Conservation (phyloP, 176 grass and related monocot genomes). For the Tuctoria greenei region DNA sequence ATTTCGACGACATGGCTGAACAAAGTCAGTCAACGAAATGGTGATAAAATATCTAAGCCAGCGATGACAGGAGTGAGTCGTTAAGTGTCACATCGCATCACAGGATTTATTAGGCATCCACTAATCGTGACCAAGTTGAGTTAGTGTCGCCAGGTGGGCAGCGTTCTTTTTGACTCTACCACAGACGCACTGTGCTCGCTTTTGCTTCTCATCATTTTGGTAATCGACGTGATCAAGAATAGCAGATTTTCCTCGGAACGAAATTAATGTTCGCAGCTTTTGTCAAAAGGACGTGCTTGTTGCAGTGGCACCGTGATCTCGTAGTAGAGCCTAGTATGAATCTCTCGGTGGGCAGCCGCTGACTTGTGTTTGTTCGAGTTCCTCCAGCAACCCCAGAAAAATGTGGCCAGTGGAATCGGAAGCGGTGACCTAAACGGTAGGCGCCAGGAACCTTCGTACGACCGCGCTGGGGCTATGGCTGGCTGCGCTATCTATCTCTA, state of each 20-base stretch:
- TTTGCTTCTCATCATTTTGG: not conserved
- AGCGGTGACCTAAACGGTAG: not conserved
- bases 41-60: constrained; percentile 5
- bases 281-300: not conserved
- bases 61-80: constrained; percentile 5
- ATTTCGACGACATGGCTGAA: not conserved
- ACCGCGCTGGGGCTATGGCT: not conserved
- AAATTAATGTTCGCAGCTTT: not conserved
- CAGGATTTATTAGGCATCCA: not conserved
- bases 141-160: not conserved
- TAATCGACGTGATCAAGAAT: not conserved
- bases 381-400: constrained; percentile 2
- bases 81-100: not conserved
- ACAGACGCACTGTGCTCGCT: not conserved
- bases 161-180: not conserved
- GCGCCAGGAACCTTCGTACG: not conserved
- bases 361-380: not conserved
- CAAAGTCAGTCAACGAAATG: constrained; percentile 16
- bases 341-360: not conserved
- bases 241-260: not conserved
- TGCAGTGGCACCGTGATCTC: not conserved
- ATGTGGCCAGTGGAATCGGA: not conserved
- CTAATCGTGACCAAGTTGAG: not conserved
- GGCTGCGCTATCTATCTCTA: too few species aligned
- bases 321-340: not conserved